phyloP scores from a whole-genome alignment of 495 filamentous ascomycete genomes.

The Delitschia confertaspora region DNA sequence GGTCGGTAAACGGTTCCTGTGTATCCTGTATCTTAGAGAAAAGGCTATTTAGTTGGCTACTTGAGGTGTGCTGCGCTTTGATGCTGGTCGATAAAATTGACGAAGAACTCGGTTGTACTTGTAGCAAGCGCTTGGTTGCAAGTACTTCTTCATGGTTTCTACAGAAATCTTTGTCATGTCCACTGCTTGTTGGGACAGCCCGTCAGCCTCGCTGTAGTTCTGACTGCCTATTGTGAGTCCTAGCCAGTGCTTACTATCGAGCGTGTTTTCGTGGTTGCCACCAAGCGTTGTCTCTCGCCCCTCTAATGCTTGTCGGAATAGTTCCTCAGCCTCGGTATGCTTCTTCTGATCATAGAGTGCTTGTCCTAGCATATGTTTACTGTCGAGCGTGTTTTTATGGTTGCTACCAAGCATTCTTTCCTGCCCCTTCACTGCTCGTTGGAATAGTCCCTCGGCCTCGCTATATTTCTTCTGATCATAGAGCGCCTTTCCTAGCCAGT shows the following conservation, averaged over 20 bases:
- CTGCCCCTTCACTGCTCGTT: neutral
- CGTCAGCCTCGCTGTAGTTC: neutral
- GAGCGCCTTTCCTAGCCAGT: slow-evolving; percentile 5
- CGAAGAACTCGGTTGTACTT: neutral
- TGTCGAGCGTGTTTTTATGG: neutral
- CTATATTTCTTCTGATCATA: slow-evolving; percentile 9
- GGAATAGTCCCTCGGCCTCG: slow-evolving; percentile 5
- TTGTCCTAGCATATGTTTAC: slow-evolving; percentile 4
- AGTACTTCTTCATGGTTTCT: neutral
- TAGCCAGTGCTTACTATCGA: neutral
- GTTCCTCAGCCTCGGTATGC: slow-evolving; percentile 3
- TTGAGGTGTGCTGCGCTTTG: neutral
- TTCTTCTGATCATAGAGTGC: slow-evolving; percentile 8
- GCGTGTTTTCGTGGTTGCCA: too few relatives aligned
- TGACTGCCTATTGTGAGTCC: neutral
- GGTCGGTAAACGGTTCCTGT: slow-evolving; percentile 4
- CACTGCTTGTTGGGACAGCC: too few relatives aligned
- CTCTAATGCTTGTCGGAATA: neutral
- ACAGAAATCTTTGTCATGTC: too few relatives aligned
- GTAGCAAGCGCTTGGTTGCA: slow-evolving; percentile 1
- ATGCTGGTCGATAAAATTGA: neutral
- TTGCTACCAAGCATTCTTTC: slow-evolving; percentile 1
- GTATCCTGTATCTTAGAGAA: neutral
- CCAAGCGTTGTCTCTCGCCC: slow-evolving; percentile 1
- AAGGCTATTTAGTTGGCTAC: neutral